Evolutionary conservation across 768 basidiomycete species (phyloP).

Genomic region (Pleurotus ostreatus): DNA sequence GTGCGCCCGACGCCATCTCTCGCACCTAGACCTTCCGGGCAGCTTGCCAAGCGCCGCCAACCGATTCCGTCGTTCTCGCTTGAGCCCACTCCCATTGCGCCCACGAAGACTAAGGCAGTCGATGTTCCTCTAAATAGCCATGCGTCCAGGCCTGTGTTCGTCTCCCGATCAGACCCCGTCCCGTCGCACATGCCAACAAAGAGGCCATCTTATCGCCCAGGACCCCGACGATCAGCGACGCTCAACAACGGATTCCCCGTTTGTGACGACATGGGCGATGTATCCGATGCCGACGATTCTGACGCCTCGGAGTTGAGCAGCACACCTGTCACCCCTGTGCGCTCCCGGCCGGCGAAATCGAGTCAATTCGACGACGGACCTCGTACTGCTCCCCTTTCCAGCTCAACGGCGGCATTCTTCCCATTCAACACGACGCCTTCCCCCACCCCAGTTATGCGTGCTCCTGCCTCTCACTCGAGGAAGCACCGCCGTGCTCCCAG

Average conservation of each 20-base stretch:
- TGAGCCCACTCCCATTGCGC: constrained; percentile 22
- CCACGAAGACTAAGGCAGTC: constrained; percentile 40
- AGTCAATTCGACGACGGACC: constrained; percentile 34
- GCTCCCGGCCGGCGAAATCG: constrained; percentile 26
- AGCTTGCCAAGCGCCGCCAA: constrained; percentile 57
- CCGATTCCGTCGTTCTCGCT: constrained; percentile 18
- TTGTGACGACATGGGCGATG: constrained; percentile 68
- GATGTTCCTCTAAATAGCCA: constrained; percentile 36
- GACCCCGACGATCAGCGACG: constrained; percentile 16
- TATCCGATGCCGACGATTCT: constrained; percentile 27
- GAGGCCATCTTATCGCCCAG: background rate
- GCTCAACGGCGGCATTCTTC: constrained; percentile 24
- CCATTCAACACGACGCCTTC: constrained; percentile 29
- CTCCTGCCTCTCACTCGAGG: constrained; percentile 28
- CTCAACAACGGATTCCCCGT: constrained; percentile 52
- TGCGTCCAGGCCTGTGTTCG: constrained; percentile 18
- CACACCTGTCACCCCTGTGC: constrained; percentile 54
- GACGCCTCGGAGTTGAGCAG: constrained; percentile 22
- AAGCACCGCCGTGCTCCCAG: constrained; percentile 62
- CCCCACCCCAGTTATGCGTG: constrained; percentile 11
- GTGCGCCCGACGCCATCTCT: constrained; percentile 35
- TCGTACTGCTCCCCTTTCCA: constrained; percentile 47
- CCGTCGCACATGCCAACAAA: constrained; percentile 27
- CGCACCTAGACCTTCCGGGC: constrained; percentile 45
- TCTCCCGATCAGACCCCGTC: constrained; percentile 52